Conservation (phyloP, 2,329 filamentous ascomycete genomes). For the Arthrobotrys entomopaga region DNA sequence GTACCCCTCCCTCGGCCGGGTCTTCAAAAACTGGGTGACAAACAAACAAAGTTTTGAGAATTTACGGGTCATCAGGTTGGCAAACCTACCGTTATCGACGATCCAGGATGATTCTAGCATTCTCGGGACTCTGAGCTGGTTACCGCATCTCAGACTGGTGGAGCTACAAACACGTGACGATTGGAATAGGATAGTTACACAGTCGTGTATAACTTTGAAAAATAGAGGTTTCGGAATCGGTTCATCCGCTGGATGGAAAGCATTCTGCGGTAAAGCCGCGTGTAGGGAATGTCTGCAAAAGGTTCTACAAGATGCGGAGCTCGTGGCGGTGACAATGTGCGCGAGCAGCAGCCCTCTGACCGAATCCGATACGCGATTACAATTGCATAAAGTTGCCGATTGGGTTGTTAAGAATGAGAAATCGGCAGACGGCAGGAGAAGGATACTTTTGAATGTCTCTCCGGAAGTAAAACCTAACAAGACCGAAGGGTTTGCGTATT, state of each 20-base stretch:
- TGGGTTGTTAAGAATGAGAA: conserved; percentile 32
- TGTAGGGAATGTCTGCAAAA: conserved; percentile 19
- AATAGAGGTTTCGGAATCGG: conserved; percentile 19
- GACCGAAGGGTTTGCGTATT: conserved; percentile 13
- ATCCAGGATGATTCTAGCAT: conserved; percentile 10
- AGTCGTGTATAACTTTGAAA: conserved; percentile 3
- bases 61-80: conserved; percentile 26
- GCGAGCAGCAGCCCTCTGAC: neutral
- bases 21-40: conserved; percentile 49
- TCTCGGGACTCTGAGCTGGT: conserved; percentile 9
- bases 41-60: conserved; percentile 33
- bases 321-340: conserved; percentile 11
- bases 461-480: neutral
- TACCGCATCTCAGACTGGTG: conserved; percentile 24
- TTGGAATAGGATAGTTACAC: neutral
- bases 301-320: conserved; percentile 8
- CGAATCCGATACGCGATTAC: conserved; percentile 9
- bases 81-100: conserved; percentile 3
- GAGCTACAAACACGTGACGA: conserved; percentile 22
- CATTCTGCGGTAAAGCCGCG: conserved; percentile 12
- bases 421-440: conserved; percentile 17
- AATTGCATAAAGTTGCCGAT: conserved; percentile 21
- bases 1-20: conserved; percentile 20
- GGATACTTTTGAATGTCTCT: conserved; percentile 31
- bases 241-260: conserved; percentile 8